Percentiles rank a stretch among this genome's conserved stretches.
These are phyloP conservation scores for Mycena vulgaris DNA, from an alignment of 768 basidiomycete genomes.

Conservation along the genomic window DNA sequence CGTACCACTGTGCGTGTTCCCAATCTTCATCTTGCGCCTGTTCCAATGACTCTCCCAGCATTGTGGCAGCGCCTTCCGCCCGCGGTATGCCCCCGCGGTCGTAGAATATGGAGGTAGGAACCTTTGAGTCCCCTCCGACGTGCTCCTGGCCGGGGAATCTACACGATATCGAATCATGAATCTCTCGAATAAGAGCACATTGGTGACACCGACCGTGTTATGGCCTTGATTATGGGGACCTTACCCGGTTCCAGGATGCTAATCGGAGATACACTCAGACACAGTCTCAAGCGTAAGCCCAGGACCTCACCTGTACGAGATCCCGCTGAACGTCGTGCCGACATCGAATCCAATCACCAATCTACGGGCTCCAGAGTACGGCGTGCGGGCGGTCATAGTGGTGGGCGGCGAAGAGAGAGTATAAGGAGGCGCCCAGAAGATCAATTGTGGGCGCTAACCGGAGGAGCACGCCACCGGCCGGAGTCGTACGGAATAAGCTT, in stretches of 20 bases:
- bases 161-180: neutral
- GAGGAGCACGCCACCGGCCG: neutral
- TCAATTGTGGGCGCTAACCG: slow-evolving; percentile 17
- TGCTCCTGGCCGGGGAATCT: slow-evolving; percentile 32
- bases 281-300: neutral
- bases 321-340: slow-evolving; percentile 65
- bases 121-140: slow-evolving; percentile 37
- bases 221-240: slow-evolving; percentile 52
- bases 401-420: neutral
- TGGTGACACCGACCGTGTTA: slow-evolving; percentile 48
- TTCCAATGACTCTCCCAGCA: slow-evolving; percentile 6
- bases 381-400: slow-evolving; percentile 43
- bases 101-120: slow-evolving; percentile 37
- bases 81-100: slow-evolving; percentile 25
- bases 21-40: slow-evolving; percentile 21
- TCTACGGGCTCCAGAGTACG: slow-evolving; percentile 60
- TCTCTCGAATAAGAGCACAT: neutral
- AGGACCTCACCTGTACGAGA: slow-evolving; percentile 39
- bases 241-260: slow-evolving; percentile 55
- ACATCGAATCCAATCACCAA: slow-evolving; percentile 68
- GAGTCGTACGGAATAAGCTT: neutral
- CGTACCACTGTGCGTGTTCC: slow-evolving; percentile 27
- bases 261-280: neutral
- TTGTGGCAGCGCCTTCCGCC: slow-evolving; percentile 36
- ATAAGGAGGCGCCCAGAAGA: neutral